A percentile compares a stretch with the other conserved stretches of the same genome.
These are phyloP conservation scores for Viola pubescens DNA, from an alignment of 441 rosid species.

Conservation along the genomic window DNA sequence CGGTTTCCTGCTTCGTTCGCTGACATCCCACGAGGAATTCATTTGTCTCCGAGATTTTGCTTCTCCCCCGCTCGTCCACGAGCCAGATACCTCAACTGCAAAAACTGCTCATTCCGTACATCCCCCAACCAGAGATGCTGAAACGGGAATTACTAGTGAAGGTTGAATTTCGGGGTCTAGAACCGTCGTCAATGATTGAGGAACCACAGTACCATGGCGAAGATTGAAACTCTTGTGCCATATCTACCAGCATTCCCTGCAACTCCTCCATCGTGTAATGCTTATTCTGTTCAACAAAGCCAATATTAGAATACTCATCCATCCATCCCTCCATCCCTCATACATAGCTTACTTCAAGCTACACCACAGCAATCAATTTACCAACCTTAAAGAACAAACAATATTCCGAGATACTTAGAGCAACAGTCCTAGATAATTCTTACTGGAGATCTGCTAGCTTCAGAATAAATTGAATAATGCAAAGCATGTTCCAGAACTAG, in stretches of 20 bases:
- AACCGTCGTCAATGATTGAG: constrained; percentile 8
- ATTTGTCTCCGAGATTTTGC: no score
- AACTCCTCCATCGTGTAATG: constrained; percentile 52
- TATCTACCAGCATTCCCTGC: constrained; percentile 52
- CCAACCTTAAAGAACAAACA: no score
- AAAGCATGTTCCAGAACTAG: no score
- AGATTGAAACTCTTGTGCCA: constrained; percentile 41
- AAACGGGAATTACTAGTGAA: constrained; percentile 16
- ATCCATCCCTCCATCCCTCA: no score
- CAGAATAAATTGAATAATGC: no score
- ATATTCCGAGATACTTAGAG: no score
- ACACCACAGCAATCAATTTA: no score
- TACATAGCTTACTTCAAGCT: no score
- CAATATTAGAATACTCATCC: no score
- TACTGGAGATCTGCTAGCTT: no score
- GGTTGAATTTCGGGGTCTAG: constrained; percentile 14
- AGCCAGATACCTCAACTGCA: constrained; percentile 7
- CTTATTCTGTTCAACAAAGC: constrained; percentile 32
- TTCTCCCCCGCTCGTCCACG: background rate
- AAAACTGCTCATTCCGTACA: constrained; percentile 14
- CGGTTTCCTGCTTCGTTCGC: background rate
- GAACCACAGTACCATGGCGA: constrained; percentile 18
- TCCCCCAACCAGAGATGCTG: constrained; percentile 11
- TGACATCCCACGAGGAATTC: no score
- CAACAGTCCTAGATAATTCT: no score